Evolutionary conservation across 306 rosid species (phyloP).

Genomic region (Dalbergia cochinchinensis): DNA sequence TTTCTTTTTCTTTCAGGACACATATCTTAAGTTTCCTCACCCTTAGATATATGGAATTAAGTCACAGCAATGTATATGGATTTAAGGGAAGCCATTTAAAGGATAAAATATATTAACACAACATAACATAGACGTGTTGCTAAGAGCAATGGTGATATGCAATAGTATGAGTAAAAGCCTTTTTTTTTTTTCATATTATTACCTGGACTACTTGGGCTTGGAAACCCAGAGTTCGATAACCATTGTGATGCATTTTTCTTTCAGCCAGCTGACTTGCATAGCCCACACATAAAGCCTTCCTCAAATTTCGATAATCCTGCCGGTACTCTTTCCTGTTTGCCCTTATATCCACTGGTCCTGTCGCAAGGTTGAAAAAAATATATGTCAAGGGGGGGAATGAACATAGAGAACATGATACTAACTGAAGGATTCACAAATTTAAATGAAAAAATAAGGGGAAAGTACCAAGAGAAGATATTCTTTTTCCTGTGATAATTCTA

Average conservation of each 20-base stretch:
- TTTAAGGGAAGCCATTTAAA: slow-evolving; percentile 35
- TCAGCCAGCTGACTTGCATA: slow-evolving; percentile 97
- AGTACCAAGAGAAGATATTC: not conserved
- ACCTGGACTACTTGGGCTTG: slow-evolving; percentile 96
- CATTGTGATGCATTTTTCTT: slow-evolving; percentile 95
- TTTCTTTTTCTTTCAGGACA: not conserved
- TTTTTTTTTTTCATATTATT: slow-evolving; percentile 30
- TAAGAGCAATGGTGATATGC: slow-evolving; percentile 37
- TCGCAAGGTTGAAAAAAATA: slow-evolving; percentile 37
- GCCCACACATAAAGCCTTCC: slow-evolving; percentile 92
- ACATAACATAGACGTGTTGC: slow-evolving; percentile 2
- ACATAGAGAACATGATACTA: not conserved
- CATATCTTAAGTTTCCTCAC: slow-evolving; percentile 16
- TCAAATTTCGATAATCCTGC: slow-evolving; percentile 68
- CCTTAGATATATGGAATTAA: slow-evolving; percentile 30
- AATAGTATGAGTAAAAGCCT: slow-evolving; percentile 23
- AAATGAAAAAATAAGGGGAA: not conserved
- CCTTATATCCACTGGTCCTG: slow-evolving; percentile 74
- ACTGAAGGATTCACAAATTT: slow-evolving; percentile 35
- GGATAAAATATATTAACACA: slow-evolving; percentile 32
- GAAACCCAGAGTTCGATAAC: slow-evolving; percentile 90
- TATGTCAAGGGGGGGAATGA: slow-evolving; percentile 19
- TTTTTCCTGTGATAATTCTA: slow-evolving; percentile 6
- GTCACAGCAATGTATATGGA: slow-evolving; percentile 2
- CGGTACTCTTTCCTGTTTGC: slow-evolving; percentile 59